Base-by-base conservation (phyloP, 768 basidiomycete species). In the Russula ochroleuca region DNA sequence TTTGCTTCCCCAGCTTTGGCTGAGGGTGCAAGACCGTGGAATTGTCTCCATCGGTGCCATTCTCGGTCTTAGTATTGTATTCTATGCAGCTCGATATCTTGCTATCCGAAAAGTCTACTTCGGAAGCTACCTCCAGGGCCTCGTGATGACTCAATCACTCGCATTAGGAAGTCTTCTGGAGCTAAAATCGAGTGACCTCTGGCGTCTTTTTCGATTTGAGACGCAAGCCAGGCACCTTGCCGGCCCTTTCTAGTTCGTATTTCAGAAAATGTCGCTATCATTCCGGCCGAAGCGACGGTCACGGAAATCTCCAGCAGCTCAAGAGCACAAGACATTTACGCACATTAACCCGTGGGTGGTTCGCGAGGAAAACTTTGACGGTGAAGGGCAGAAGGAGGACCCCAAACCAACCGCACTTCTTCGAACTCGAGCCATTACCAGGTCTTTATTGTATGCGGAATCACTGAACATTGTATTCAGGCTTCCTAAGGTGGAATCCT, bases 291-390 rank as follows among this genome's bases (percentile, higher is more conserved):
- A 6, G 52, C 58, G 7, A 66, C 60, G 23, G 33, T 54, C 25
- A 68, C 15, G 17, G 37, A 25, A 14, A 57, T 10, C n/a, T n/a
- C n/a, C n/a, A n/a, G 50, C 5, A 33, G 21, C 5, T 25, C 33
- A 4, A 60, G 33, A 14, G n/a, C 13, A 53, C 37, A 25, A 68
- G n/a, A 17, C 19, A n/a, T 25, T 15, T 2, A 33, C 37, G 54
- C 28, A 61, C 49, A n/a, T 69, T 67, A 25, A 49, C n/a, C n/a
- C n/a, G n/a, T n/a, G n/a, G n/a, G n/a, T n/a, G 62, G 43, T 65
- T 68, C 31, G 69, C 38, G 47, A 69, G 40, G 37, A 69, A 53
- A 6, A 67, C 2, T 2, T 65, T 68, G 51, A 64, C 68, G 41
- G 31, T 67, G 15, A 40, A 11, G 0, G 69, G 69, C 0, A 69